Conservation (phyloP, 371 early-diverging fungal species). For the Apophysomyces elegans region DNA sequence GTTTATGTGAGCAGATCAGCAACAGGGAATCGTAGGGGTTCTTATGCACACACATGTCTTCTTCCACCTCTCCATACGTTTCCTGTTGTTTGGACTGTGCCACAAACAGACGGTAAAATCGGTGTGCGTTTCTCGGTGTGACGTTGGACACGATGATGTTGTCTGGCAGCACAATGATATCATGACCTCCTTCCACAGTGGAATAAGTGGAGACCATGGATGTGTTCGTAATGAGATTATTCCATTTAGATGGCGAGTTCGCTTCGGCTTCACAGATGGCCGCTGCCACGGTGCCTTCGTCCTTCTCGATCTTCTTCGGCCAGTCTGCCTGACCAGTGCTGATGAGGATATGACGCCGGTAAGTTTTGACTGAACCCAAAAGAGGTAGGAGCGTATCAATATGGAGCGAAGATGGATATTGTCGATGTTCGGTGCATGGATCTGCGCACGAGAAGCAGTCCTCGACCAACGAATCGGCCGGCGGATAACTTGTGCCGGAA, state of each 20-base stretch:
- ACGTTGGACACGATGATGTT: slow-evolving; percentile 62
- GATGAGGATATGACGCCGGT: slow-evolving; percentile 72
- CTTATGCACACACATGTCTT: slow-evolving; percentile 38
- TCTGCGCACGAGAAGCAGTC: slow-evolving; percentile 49
- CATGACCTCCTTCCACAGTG: slow-evolving; percentile 28
- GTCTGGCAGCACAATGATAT: slow-evolving; percentile 59
- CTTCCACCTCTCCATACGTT: slow-evolving; percentile 12
- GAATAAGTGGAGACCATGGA: slow-evolving; percentile 40
- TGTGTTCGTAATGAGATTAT: slow-evolving; percentile 57
- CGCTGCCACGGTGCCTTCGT: slow-evolving; percentile 53
- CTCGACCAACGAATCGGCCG: slow-evolving; percentile 32
- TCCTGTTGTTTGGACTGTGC: slow-evolving; percentile 17
- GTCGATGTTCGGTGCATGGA: slow-evolving; percentile 62
- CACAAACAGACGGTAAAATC: slow-evolving; percentile 53
- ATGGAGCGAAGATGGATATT: slow-evolving; percentile 67
- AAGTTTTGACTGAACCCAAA: slow-evolving; percentile 71
- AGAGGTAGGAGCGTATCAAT: slow-evolving; percentile 61
- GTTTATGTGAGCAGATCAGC: slow-evolving; percentile 80
- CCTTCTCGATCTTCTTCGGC: slow-evolving; percentile 64
- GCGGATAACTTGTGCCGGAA: slow-evolving; percentile 23
- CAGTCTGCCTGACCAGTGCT: slow-evolving; percentile 68
- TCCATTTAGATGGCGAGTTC: slow-evolving; percentile 23
- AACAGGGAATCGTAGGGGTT: slow-evolving; percentile 59
- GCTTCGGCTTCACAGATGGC: slow-evolving; percentile 22
- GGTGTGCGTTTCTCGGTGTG: slow-evolving; percentile 48